Percentiles rank a stretch among this genome's conserved stretches.
Evolutionary conservation across 257 asterid genomes (phyloP).

Genomic region (Ilex asprella): DNA sequence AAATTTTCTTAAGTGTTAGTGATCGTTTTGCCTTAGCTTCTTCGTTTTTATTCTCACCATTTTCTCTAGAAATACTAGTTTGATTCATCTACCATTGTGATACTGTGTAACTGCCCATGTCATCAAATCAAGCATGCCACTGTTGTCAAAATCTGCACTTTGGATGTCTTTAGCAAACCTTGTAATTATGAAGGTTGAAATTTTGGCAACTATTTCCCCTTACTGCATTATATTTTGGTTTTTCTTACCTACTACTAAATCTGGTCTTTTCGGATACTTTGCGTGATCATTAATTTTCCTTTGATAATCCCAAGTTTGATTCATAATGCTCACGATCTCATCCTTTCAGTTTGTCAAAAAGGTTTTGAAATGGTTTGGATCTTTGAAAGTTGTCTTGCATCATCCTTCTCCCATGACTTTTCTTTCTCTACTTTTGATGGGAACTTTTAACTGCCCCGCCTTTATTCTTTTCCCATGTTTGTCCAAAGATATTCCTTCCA

Average conservation of each 20-base stretch:
- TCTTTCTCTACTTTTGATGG: constrained; percentile 8
- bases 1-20: constrained; percentile 5
- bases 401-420: constrained; percentile 6
- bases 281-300: neutral
- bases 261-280: neutral
- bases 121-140: constrained; percentile 4
- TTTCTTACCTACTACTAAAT: neutral
- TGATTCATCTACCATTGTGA: constrained; percentile 11
- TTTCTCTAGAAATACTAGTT: constrained; percentile 10
- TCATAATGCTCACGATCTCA: constrained; percentile 6
- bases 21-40: constrained; percentile 6
- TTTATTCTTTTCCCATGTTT: constrained; percentile 15
- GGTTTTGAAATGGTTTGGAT: constrained; percentile 2
- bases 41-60: constrained; percentile 15
- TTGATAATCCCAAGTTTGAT: constrained; percentile 12
- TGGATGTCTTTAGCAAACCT: neutral
- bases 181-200: neutral
- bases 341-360: constrained; percentile 9
- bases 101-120: constrained; percentile 13
- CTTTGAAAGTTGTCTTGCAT: constrained; percentile 16
- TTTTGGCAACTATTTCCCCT: too few species aligned
- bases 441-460: constrained; percentile 19
- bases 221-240: neutral
- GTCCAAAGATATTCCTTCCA: constrained; percentile 5
- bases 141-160: too few species aligned